These are phyloP conservation scores for Talaromyces marneffei DNA, from an alignment of 2,329 filamentous ascomycete genomes.

Conservation along the genomic window DNA sequence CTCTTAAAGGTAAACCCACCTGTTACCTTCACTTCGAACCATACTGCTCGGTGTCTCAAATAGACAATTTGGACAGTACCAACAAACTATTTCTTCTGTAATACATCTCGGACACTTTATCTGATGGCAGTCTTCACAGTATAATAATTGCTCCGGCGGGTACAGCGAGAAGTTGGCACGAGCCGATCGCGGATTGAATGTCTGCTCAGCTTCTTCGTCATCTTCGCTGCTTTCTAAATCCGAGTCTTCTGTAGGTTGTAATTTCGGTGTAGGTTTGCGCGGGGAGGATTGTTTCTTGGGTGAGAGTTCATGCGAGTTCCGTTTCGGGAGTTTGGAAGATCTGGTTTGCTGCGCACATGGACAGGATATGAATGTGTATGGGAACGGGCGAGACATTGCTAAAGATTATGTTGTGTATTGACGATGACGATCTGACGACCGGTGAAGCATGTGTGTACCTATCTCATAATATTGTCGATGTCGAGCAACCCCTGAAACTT, in stretches of 20 bases:
- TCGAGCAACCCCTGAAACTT: conserved; percentile 3
- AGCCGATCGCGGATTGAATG: conserved; percentile 79
- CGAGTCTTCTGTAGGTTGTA: conserved; percentile 29
- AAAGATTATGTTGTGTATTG: background rate
- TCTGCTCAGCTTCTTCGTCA: conserved; percentile 53
- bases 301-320: conserved; percentile 31
- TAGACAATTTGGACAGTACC: conserved; percentile 90
- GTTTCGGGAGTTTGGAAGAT: conserved; percentile 34
- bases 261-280: conserved; percentile 17
- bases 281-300: conserved; percentile 26
- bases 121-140: conserved; percentile 95
- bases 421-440: background rate
- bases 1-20: conserved; percentile 47
- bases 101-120: conserved; percentile 91
- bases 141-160: conserved; percentile 86
- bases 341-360: conserved; percentile 51
- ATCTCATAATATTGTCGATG: background rate
- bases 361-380: conserved; percentile 61
- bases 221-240: conserved; percentile 62
- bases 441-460: background rate
- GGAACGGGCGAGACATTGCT: conserved; percentile 53
- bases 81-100: conserved; percentile 86
- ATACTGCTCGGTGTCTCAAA: conserved; percentile 95
- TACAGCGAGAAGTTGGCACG: conserved; percentile 89
- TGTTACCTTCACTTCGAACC: conserved; percentile 85